Base-by-base conservation (phyloP, 2,329 filamentous ascomycete species). In the Fusarium globosum region DNA sequence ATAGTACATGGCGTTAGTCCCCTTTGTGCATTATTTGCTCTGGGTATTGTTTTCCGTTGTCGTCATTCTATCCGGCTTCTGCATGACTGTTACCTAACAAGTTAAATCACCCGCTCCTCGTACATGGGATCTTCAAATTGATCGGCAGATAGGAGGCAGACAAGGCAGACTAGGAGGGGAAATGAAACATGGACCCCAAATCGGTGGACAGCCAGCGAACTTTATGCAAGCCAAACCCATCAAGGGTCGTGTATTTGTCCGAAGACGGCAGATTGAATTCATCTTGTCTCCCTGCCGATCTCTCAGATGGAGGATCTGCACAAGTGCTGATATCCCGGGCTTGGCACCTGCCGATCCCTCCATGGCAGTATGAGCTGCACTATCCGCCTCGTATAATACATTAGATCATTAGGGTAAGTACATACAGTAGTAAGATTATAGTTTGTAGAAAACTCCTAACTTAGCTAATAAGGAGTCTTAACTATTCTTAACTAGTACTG, bases 401-500 rank as follows among this genome's bases (percentile, higher is more conserved):
- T 11, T n/a, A 42, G 8, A 21, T 10, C 4, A 3, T 14, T 4
- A 21, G 6, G 26, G 18, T 14, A 28, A 21, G 12, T 28, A 21
- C 20, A 3, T 4, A 7, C 4, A 14, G 3, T 46, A 9, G 45
- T 28, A 46, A 13, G 21, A 21, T 28, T 11, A 6, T 12, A 11
- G 8, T 46, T 15, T 15, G 11, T 7, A 7, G 4, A 28, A 21
- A 21, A 15, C 8, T 21, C 6, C 43, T 4, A 20, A 28, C 0
- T 7, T 20, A 3, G 23, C 23, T 46, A 3, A 4, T 2, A 12
- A 14, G 14, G 12, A 26, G 13, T 15, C 4, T 46, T 14, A 4
- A 20, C 26, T 28, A 3, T 21, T 15, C 4, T 5, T 7, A 7
- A 28, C 13, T 10, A 4, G 2, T 21, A 21, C 9, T 28, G 6